These are phyloP conservation scores for Carex parvula DNA, from an alignment of 176 grass and related monocot genomes.

Conservation along the genomic window DNA sequence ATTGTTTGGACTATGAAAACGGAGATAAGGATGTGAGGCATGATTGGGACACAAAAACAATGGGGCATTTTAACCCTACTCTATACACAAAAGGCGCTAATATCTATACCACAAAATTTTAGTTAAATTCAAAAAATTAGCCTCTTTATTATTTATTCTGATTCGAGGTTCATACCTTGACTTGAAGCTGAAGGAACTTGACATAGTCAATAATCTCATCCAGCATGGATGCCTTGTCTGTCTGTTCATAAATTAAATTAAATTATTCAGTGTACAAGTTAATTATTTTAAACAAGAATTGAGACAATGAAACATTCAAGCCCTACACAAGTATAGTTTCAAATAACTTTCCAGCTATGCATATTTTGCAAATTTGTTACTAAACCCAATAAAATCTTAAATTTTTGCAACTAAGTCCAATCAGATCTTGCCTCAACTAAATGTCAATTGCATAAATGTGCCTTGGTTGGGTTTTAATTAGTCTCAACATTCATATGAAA, in stretches of 20 bases:
- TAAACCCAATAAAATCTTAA: background rate
- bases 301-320: background rate
- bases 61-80: no score
- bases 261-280: background rate
- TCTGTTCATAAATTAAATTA: conserved; percentile 37
- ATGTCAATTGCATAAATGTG: background rate
- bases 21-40: no score
- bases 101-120: background rate
- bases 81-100: background rate
- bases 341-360: background rate
- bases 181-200: conserved; percentile 95
- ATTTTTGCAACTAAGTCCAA: background rate
- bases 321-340: background rate
- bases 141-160: background rate
- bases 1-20: no score
- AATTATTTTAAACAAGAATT: background rate
- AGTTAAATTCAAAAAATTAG: background rate
- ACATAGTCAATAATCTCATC: conserved; percentile 95
- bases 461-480: background rate
- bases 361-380: background rate
- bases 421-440: background rate
- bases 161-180: conserved; percentile 50
- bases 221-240: conserved; percentile 82
- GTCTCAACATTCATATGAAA: background rate
- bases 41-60: no score